A percentile compares a stretch with the other conserved stretches of the same genome.
These are phyloP conservation scores for Apiospora arundinis DNA, from an alignment of 2,329 filamentous ascomycete genomes.

Conservation along the genomic window DNA sequence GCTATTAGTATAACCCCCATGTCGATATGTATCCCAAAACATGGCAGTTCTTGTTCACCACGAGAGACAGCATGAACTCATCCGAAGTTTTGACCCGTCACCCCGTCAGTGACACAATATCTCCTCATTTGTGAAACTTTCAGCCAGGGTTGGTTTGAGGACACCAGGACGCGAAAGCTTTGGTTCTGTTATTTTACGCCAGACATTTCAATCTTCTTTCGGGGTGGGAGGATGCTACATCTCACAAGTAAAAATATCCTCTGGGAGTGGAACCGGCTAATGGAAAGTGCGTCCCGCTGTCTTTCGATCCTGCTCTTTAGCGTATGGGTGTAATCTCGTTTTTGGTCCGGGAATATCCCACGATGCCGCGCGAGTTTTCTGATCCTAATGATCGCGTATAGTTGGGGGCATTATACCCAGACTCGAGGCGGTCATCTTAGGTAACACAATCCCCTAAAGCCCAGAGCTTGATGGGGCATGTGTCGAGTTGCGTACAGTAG, in stretches of 20 bases:
- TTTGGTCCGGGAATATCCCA: background rate
- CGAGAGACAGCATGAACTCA: background rate
- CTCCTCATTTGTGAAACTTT: background rate
- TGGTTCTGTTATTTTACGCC: background rate
- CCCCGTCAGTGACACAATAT: background rate
- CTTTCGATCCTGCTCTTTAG: background rate
- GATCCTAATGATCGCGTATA: background rate
- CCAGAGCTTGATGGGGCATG: background rate
- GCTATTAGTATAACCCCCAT: background rate
- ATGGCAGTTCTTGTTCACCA: background rate
- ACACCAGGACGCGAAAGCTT: background rate
- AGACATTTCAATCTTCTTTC: background rate
- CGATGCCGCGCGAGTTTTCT: background rate
- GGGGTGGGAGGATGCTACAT: background rate
- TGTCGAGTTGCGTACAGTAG: too few species aligned
- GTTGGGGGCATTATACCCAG: too few species aligned
- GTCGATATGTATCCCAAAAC: background rate
- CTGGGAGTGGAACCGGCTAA: background rate
- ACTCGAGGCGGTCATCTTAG: background rate
- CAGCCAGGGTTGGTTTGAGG: background rate
- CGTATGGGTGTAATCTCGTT: slow-evolving; percentile 1
- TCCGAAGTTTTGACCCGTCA: background rate
- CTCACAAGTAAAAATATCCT: slow-evolving; percentile 2
- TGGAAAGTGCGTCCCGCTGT: background rate
- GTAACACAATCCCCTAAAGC: background rate